phyloP scores from a whole-genome alignment of 495 filamentous ascomycete species.

The Cudoniella acicularis region DNA sequence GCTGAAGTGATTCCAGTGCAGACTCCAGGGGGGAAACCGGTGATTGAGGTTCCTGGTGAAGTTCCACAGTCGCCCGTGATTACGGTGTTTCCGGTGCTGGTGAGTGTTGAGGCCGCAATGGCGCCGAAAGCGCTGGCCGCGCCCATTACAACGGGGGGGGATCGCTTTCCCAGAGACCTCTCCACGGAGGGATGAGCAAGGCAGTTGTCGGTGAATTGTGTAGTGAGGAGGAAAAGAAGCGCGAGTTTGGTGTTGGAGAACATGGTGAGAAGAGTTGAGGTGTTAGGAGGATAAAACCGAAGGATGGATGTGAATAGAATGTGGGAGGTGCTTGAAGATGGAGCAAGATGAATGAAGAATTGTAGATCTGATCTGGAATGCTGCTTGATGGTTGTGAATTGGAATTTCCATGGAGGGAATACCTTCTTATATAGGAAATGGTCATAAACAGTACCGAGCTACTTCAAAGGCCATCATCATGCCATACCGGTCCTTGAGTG shows the following conservation, averaged over 20 bases:
- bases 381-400: neutral
- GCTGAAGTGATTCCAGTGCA: neutral
- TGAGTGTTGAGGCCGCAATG: slow-evolving; percentile 6
- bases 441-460: neutral
- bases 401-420: neutral
- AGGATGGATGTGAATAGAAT: neutral
- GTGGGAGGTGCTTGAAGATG: neutral
- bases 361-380: neutral
- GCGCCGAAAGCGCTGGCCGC: slow-evolving; percentile 5
- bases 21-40: slow-evolving; percentile 15
- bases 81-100: slow-evolving; percentile 5
- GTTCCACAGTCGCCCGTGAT: slow-evolving; percentile 16
- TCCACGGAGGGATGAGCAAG: neutral
- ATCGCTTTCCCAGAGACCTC: neutral
- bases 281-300: neutral
- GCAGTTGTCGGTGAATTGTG: neutral
- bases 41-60: slow-evolving; percentile 12
- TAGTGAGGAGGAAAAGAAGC: neutral
- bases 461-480: neutral
- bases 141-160: slow-evolving; percentile 6
- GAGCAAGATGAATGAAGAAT: neutral
- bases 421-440: neutral
- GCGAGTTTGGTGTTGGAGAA: neutral
- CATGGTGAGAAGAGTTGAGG: neutral
- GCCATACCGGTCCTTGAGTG: neutral